Conservation (phyloP, 2,329 filamentous ascomycete species). For the Acarospora socialis region DNA sequence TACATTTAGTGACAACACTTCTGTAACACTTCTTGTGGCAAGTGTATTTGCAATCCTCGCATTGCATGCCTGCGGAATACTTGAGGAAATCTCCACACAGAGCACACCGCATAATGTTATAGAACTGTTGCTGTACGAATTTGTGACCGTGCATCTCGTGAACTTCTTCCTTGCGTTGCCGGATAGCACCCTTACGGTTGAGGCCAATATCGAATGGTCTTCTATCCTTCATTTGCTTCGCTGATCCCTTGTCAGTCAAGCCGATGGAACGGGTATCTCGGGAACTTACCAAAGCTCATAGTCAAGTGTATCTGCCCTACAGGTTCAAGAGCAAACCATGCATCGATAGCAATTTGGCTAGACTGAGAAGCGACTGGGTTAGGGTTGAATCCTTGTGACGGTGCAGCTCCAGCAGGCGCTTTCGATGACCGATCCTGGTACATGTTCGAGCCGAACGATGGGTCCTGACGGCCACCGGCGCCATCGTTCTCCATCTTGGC, state of each 20-base stretch:
- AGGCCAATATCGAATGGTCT: slow-evolving; percentile 77
- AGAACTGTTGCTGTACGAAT: slow-evolving; percentile 96
- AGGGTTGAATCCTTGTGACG: slow-evolving; percentile 19
- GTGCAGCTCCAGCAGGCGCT: slow-evolving; percentile 7
- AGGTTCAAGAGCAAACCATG: slow-evolving; percentile 95
- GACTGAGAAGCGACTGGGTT: slow-evolving; percentile 20
- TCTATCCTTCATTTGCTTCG: slow-evolving; percentile 76
- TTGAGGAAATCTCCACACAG: slow-evolving; percentile 97
- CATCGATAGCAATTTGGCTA: slow-evolving; percentile 50
- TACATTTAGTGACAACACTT: slow-evolving; percentile 97
- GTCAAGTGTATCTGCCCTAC: slow-evolving; percentile 84
- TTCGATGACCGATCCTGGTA: slow-evolving; percentile 7
- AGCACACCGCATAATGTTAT: slow-evolving; percentile 99
- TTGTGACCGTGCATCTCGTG: slow-evolving; percentile 99
- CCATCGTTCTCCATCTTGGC: slow-evolving; percentile 70
- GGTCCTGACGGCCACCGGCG: slow-evolving; percentile 35
- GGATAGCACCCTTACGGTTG: slow-evolving; percentile 86
- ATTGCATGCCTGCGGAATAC: slow-evolving; percentile 97
- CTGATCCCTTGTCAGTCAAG: slow-evolving; percentile 24
- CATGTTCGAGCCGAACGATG: slow-evolving; percentile 20
- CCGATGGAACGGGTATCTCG: neutral
- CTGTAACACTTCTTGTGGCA: slow-evolving; percentile 96
- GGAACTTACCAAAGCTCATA: slow-evolving; percentile 57
- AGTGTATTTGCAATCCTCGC: slow-evolving; percentile 98
- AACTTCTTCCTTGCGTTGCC: slow-evolving; percentile 94